Percentiles rank a stretch among this genome's conserved stretches.
Evolutionary conservation across 768 basidiomycete genomes (phyloP).

Genomic region (Erythrobasidium yunnanense): DNA sequence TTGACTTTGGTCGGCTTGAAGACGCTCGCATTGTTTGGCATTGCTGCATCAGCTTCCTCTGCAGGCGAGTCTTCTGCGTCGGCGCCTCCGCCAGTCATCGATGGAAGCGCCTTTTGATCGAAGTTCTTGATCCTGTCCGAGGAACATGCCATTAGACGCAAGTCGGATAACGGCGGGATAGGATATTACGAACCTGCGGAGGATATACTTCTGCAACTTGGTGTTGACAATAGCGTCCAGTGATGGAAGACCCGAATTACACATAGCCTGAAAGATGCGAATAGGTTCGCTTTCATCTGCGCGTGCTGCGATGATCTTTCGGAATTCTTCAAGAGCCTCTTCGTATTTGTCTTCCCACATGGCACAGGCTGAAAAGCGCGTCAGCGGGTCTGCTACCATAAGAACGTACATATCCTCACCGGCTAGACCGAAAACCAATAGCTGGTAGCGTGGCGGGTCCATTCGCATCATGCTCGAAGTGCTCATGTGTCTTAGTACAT

Average conservation of each 20-base stretch:
- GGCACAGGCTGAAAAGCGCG: slow-evolving; percentile 60
- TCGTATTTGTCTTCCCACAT: slow-evolving; percentile 51
- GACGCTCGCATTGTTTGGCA: slow-evolving; percentile 35
- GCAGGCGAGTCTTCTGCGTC: slow-evolving; percentile 24
- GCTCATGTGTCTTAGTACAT: slow-evolving; percentile 63
- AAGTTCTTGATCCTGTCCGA: slow-evolving; percentile 27
- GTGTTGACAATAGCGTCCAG: slow-evolving; percentile 67
- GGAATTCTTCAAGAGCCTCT: slow-evolving; percentile 60
- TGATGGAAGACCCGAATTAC: slow-evolving; percentile 59
- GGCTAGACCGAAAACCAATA: slow-evolving; percentile 64
- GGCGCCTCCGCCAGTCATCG: slow-evolving; percentile 40
- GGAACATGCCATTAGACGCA: slow-evolving; percentile 36
- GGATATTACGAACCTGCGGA: slow-evolving; percentile 50
- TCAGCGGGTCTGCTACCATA: neutral
- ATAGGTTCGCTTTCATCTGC: slow-evolving; percentile 82
- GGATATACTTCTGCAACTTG: slow-evolving; percentile 70
- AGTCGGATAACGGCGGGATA: slow-evolving; percentile 45
- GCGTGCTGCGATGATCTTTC: slow-evolving; percentile 60
- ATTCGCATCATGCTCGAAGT: slow-evolving; percentile 57
- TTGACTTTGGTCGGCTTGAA: slow-evolving; percentile 54
- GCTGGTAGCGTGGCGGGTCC: slow-evolving; percentile 51
- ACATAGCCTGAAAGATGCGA: slow-evolving; percentile 60
- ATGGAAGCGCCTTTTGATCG: slow-evolving; percentile 29
- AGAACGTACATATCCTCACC: slow-evolving; percentile 47
- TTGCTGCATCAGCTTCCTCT: neutral